These are phyloP conservation scores for Choiromyces venosus DNA, from an alignment of 495 filamentous ascomycete genomes.

Conservation along the genomic window DNA sequence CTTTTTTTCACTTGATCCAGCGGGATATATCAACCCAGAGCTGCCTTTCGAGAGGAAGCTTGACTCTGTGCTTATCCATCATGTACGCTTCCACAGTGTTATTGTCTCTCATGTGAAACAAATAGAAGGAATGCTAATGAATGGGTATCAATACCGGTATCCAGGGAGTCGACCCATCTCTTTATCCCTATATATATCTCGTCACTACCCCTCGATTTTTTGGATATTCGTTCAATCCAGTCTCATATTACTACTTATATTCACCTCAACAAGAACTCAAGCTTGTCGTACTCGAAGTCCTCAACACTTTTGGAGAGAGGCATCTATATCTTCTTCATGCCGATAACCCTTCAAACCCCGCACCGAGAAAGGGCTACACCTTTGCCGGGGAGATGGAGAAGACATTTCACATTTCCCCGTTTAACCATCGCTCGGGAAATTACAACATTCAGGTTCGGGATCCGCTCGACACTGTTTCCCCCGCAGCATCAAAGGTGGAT, in stretches of 20 bases:
- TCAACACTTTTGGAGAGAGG: conserved; percentile 72
- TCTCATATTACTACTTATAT: conserved; percentile 79
- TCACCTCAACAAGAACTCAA: conserved; percentile 53
- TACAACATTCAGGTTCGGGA: conserved; percentile 42
- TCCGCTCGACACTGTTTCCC: conserved; percentile 31
- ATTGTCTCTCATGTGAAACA: neutral
- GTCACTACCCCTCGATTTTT: conserved; percentile 63
- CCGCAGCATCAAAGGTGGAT: conserved; percentile 28
- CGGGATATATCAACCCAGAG: conserved; percentile 61
- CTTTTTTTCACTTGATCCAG: conserved; percentile 51
- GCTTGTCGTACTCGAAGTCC: conserved; percentile 68
- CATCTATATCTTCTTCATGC: conserved; percentile 55
- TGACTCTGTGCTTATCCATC: conserved; percentile 30
- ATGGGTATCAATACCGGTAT: neutral
- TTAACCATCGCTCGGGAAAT: conserved; percentile 50
- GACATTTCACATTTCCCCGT: conserved; percentile 70
- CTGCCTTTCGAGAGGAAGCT: conserved; percentile 50
- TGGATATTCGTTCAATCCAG: conserved; percentile 68
- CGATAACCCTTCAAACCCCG: conserved; percentile 32
- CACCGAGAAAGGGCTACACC: conserved; percentile 26
- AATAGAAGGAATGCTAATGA: conserved; percentile 21
- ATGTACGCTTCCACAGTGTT: conserved; percentile 45
- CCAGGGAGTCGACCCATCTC: conserved; percentile 35
- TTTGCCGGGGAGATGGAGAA: conserved; percentile 56
- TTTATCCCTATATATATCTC: conserved; percentile 58